These are phyloP conservation scores for Cryptococcus deneoformans DNA, from an alignment of 1,284 basidiomycete species.

Conservation along the genomic window DNA sequence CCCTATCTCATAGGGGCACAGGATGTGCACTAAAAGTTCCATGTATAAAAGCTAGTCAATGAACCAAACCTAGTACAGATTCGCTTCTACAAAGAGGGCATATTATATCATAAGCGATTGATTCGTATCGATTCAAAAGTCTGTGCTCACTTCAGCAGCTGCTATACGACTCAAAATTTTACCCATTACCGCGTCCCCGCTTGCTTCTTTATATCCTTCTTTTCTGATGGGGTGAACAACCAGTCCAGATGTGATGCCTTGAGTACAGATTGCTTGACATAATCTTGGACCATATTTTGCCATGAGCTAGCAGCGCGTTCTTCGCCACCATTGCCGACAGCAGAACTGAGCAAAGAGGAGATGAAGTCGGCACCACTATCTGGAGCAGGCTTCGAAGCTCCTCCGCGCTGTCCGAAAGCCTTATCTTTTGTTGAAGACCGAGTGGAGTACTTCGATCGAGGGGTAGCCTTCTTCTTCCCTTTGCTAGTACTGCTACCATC, in stretches of 20 bases:
- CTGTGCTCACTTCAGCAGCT: background rate
- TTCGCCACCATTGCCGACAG: background rate
- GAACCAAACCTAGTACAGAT: too few relatives aligned
- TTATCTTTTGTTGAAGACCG: background rate
- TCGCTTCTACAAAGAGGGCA: too few relatives aligned
- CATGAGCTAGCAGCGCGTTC: slow-evolving; percentile 12
- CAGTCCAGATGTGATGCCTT: slow-evolving; percentile 38
- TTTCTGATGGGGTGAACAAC: slow-evolving; percentile 20
- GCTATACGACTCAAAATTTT: too few relatives aligned
- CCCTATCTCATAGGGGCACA: too few relatives aligned
- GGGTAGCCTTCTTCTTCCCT: background rate
- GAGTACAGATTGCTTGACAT: slow-evolving; percentile 32
- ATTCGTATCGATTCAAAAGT: too few relatives aligned
- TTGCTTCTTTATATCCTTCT: slow-evolving; percentile 13
- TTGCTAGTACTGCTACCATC: background rate
- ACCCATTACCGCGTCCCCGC: background rate
- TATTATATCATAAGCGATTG: too few relatives aligned
- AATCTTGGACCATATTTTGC: slow-evolving; percentile 34
- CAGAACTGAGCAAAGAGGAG: slow-evolving; percentile 7
- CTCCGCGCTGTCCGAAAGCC: background rate
- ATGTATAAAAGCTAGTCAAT: too few relatives aligned
- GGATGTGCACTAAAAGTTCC: too few relatives aligned
- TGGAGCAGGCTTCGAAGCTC: background rate
- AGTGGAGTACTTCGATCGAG: background rate
- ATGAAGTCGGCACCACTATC: background rate